phyloP scores from a whole-genome alignment of 148 eudicot genomes.

The Fagopyrum tataricum region DNA sequence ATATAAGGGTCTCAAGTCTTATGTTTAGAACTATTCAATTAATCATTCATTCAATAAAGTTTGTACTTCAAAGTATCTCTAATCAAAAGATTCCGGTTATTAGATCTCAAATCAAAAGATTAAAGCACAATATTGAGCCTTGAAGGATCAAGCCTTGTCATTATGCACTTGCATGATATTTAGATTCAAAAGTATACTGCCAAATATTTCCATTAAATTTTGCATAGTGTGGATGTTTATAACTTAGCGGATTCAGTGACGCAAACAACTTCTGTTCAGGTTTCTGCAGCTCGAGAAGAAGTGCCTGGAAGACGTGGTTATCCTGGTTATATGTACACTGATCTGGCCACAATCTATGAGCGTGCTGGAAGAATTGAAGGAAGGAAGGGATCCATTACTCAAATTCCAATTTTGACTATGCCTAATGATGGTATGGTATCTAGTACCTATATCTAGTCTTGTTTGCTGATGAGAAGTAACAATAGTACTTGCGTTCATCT shows the following conservation, averaged over 20 bases:
- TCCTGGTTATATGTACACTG: constrained; percentile 93
- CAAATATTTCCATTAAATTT: background rate
- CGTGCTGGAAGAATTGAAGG: constrained; percentile 93
- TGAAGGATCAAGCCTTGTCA: too few relatives aligned
- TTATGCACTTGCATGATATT: background rate
- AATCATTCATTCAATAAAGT: too few relatives aligned
- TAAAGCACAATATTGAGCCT: too few relatives aligned
- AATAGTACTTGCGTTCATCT: background rate
- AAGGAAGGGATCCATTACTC: constrained; percentile 77
- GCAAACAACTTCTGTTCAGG: constrained; percentile 27
- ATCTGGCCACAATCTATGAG: constrained; percentile 82
- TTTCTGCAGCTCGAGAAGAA: constrained; percentile 88
- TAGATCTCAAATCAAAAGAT: too few relatives aligned
- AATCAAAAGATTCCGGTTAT: too few relatives aligned
- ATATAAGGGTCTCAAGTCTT: too few relatives aligned
- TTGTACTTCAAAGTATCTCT: too few relatives aligned
- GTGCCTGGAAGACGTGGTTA: constrained; percentile 93
- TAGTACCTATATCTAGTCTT: background rate
- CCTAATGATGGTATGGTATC: constrained; percentile 64
- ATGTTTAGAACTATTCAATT: too few relatives aligned
- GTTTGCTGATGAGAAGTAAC: background rate
- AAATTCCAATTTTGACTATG: constrained; percentile 80
- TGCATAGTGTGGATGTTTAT: background rate
- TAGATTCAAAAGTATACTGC: background rate
- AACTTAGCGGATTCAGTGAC: constrained; percentile 3